Conservation (phyloP, 176 grass and related monocot species). For the Microstegium vimineum region DNA sequence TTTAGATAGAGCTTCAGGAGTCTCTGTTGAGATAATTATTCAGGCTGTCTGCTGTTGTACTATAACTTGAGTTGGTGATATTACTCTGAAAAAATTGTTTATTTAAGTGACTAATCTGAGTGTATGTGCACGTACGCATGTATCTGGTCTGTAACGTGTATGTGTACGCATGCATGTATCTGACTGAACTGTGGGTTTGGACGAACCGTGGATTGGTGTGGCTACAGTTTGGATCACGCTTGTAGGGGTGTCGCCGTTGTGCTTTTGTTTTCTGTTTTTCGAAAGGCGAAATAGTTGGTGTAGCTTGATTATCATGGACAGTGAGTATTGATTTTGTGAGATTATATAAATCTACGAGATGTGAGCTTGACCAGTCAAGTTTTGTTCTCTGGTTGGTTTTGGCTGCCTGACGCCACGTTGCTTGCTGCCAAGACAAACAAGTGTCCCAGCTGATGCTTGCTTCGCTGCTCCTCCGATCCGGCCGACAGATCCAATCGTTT, state of each 20-base stretch:
- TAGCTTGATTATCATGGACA: conserved; percentile 13
- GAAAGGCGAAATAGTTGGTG: neutral
- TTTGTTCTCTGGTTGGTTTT: neutral
- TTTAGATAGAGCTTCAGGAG: no score
- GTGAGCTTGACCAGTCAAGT: neutral
- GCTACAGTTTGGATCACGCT: no score
- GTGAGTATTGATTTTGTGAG: conserved; percentile 26
- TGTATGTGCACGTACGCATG: no score
- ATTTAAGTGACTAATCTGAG: no score
- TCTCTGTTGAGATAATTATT: no score
- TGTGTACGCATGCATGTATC: no score
- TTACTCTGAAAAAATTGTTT: no score
- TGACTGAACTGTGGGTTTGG: no score
- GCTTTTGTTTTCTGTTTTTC: neutral
- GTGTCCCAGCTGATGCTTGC: neutral
- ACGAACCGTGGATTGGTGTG: no score
- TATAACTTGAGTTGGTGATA: no score
- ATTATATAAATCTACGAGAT: neutral
- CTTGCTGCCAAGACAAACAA: neutral
- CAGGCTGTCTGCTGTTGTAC: no score
- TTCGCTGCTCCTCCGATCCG: neutral
- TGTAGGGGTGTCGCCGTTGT: neutral
- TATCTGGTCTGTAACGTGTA: no score
- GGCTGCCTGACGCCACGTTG: neutral
- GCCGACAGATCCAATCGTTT: neutral